Percentiles rank a stretch among this genome's conserved stretches.
phyloP scores from a whole-genome alignment of 2,329 filamentous ascomycete species.

The Fusarium nematophilum region DNA sequence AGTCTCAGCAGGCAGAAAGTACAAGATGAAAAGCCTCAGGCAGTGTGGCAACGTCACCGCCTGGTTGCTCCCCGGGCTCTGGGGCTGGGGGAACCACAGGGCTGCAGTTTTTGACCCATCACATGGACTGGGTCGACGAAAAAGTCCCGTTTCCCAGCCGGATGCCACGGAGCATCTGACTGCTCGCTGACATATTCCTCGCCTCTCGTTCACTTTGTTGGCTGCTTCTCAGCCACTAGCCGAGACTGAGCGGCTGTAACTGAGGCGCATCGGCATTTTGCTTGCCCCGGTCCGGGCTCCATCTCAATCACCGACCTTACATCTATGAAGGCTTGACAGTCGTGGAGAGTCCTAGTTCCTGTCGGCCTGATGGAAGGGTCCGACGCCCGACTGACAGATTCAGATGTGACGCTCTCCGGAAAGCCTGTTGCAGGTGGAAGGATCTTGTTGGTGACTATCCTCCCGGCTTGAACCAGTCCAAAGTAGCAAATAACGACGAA shows the following conservation, averaged over 20 bases:
- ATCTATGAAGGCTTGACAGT: constrained; percentile 23
- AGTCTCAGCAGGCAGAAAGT: constrained; percentile 9
- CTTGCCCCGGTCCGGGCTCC: constrained; percentile 27
- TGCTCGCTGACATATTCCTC: constrained; percentile 38
- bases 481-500: neutral
- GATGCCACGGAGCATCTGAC: constrained; percentile 42
- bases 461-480: too few species aligned
- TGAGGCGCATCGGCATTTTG: constrained; percentile 35
- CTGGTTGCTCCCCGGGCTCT: constrained; percentile 13
- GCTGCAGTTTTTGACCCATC: constrained; percentile 43
- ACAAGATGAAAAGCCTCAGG: neutral
- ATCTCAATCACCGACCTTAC: constrained; percentile 20
- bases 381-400: constrained; percentile 17
- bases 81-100: constrained; percentile 31
- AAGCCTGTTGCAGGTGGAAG: neutral
- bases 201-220: constrained; percentile 18
- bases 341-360: constrained; percentile 2
- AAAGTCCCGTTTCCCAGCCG: constrained; percentile 43
- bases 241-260: constrained; percentile 41
- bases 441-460: neutral
- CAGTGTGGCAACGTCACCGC: constrained; percentile 33
- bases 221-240: constrained; percentile 17
- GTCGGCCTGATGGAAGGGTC: constrained; percentile 6
- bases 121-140: constrained; percentile 43
- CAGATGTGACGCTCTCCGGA: constrained; percentile 6